These are phyloP conservation scores for Clitopilus passeckerianus DNA, from an alignment of 768 basidiomycete genomes.

Conservation along the genomic window DNA sequence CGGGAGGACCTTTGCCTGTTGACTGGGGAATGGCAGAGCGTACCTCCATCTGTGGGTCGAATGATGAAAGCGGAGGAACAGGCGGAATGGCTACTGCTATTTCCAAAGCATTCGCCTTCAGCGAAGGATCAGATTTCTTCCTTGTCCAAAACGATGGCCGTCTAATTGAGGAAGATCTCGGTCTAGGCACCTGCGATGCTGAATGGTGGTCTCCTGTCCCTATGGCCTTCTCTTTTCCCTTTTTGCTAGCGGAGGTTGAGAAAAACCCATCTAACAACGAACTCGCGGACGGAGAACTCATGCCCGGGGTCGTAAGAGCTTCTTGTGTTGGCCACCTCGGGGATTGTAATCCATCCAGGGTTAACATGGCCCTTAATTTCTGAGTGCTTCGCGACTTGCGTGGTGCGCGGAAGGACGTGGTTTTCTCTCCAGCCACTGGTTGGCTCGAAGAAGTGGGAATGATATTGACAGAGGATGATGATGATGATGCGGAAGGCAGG, in stretches of 20 bases:
- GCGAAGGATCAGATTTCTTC: conserved; percentile 29
- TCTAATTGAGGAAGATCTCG: conserved; percentile 36
- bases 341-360: conserved; percentile 12
- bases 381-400: conserved; percentile 54
- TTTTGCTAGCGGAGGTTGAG: conserved; percentile 35
- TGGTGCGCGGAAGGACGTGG: conserved; percentile 18
- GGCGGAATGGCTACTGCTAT: background rate
- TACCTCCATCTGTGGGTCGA: background rate
- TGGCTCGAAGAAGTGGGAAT: conserved; percentile 33
- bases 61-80: background rate
- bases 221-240: conserved; percentile 33
- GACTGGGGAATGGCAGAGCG: background rate
- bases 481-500: conserved; percentile 39
- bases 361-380: conserved; percentile 24
- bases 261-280: conserved; percentile 4
- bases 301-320: background rate
- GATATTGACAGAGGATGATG: conserved; percentile 42
- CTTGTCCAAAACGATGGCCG: conserved; percentile 68
- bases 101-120: background rate
- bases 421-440: conserved; percentile 10
- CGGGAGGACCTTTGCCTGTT: background rate
- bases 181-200: conserved; percentile 20
- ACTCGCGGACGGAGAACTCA: background rate
- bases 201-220: conserved; percentile 8
- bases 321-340: conserved; percentile 1